Conservation (phyloP, 2,329 filamentous ascomycete species). For the Microcyclospora tardicrescens region DNA sequence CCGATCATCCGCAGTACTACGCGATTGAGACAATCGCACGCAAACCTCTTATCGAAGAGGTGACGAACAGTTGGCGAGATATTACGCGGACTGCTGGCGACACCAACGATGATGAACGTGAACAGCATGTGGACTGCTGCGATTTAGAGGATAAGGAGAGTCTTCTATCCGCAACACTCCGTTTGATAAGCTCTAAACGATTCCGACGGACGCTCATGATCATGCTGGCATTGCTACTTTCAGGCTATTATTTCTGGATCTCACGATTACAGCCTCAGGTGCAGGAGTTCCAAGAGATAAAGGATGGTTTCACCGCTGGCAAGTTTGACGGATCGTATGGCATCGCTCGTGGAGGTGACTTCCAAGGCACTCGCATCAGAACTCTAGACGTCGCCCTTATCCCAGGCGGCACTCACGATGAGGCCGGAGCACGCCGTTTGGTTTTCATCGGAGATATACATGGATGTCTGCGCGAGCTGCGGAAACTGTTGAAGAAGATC, state of each 20-base stretch:
- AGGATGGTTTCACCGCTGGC: slow-evolving; percentile 16
- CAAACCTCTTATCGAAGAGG: slow-evolving; percentile 5
- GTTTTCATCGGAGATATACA: slow-evolving; percentile 87
- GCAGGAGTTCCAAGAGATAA: slow-evolving; percentile 18
- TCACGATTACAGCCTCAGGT: slow-evolving; percentile 25
- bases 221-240: slow-evolving; percentile 17
- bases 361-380: slow-evolving; percentile 27
- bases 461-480: slow-evolving; percentile 59
- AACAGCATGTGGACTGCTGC: slow-evolving; percentile 11
- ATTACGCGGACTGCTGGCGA: not conserved
- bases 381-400: slow-evolving; percentile 31
- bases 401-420: slow-evolving; percentile 21
- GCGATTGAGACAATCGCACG: not conserved
- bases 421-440: slow-evolving; percentile 43
- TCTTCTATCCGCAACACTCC: slow-evolving; percentile 11
- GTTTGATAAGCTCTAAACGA: slow-evolving; percentile 9
- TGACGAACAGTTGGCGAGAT: slow-evolving; percentile 7
- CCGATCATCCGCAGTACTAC: not conserved
- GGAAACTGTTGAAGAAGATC: slow-evolving; percentile 52
- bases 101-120: slow-evolving; percentile 7
- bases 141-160: slow-evolving; percentile 24
- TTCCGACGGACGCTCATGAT: slow-evolving; percentile 21
- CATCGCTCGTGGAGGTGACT: slow-evolving; percentile 14
- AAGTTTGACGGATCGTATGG: slow-evolving; percentile 18
- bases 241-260: slow-evolving; percentile 25